phyloP scores from a whole-genome alignment of 495 filamentous ascomycete genomes.

The Hypomontagnella monticulosa region DNA sequence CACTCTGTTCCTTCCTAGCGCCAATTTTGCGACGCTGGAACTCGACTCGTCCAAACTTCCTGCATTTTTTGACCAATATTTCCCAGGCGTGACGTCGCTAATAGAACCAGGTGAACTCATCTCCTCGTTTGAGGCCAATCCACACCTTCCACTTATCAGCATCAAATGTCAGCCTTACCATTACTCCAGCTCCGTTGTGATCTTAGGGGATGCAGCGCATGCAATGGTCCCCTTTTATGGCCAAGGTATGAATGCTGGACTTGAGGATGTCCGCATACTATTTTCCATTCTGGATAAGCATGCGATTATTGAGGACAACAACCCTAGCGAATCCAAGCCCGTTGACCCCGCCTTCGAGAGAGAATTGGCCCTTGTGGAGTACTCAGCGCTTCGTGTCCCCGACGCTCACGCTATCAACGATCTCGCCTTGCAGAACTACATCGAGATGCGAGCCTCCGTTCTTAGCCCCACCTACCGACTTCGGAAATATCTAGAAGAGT shows the following conservation, averaged over 20 bases:
- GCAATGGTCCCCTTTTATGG: constrained; percentile 98
- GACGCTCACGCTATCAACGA: constrained; percentile 94
- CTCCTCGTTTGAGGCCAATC: constrained; percentile 77
- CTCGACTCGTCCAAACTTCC: constrained; percentile 64
- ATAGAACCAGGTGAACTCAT: constrained; percentile 74
- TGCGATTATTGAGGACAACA: constrained; percentile 46
- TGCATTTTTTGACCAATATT: constrained; percentile 78
- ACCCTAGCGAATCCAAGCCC: constrained; percentile 15
- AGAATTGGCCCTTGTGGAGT: constrained; percentile 72
- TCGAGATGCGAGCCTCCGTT: constrained; percentile 90
- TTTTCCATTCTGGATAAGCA: constrained; percentile 78
- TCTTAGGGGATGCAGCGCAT: constrained; percentile 94
- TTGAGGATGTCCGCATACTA: constrained; percentile 85
- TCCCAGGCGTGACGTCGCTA: constrained; percentile 88
- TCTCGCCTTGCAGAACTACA: constrained; percentile 88
- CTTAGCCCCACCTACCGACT: constrained; percentile 76
- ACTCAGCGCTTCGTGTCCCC: constrained; percentile 72
- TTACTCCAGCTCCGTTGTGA: constrained; percentile 77
- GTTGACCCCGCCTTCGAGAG: constrained; percentile 52
- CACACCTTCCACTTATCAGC: constrained; percentile 89
- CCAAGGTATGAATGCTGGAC: constrained; percentile 87
- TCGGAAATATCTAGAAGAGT: constrained; percentile 87
- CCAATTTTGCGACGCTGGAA: constrained; percentile 67
- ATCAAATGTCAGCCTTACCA: constrained; percentile 93
- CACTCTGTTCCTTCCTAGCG: constrained; percentile 84